Evolutionary conservation across 768 basidiomycete species (phyloP).

Genomic region (Crucibulum laeve): DNA sequence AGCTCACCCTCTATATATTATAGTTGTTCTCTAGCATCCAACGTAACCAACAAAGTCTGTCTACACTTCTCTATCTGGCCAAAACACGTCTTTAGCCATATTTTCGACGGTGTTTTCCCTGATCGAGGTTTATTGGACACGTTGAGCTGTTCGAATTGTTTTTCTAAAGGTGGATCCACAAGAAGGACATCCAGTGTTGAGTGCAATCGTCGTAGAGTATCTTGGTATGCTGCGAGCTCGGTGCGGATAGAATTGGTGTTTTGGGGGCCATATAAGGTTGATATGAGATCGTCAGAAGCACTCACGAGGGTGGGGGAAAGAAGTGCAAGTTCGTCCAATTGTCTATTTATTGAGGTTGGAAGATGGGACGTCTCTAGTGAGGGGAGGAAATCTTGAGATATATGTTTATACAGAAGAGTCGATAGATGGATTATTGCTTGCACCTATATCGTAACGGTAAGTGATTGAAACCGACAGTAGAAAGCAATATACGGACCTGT

Average conservation of each 20-base stretch:
- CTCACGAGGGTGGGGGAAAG: slow-evolving; percentile 49
- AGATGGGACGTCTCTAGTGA: slow-evolving; percentile 10
- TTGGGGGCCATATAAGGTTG: slow-evolving; percentile 66
- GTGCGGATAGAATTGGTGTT: slow-evolving; percentile 33
- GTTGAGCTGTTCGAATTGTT: slow-evolving; percentile 22
- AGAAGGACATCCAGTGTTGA: slow-evolving; percentile 17
- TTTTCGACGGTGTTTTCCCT: slow-evolving; percentile 28
- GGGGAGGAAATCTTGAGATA: slow-evolving; percentile 42
- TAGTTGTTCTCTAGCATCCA: slow-evolving; percentile 13
- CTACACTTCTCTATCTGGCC: slow-evolving; percentile 50
- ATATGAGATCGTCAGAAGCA: slow-evolving; percentile 62
- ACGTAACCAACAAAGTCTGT: slow-evolving; percentile 19
- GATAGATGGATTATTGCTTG: slow-evolving; percentile 56
- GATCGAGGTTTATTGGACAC: slow-evolving; percentile 14
- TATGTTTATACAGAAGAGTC: slow-evolving; percentile 57
- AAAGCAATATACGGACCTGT: slow-evolving; percentile 35
- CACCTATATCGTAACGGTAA: slow-evolving; percentile 35
- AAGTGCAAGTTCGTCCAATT: slow-evolving; percentile 47
- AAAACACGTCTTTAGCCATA: slow-evolving; percentile 67
- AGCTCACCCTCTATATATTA: no score
- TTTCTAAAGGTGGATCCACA: slow-evolving; percentile 19
- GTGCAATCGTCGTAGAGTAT: slow-evolving; percentile 32
- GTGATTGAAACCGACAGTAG: background rate
- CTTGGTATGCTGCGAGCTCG: slow-evolving; percentile 33
- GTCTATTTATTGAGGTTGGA: slow-evolving; percentile 12